Conservation (phyloP, 306 rosid genomes). For the Sphenostylis stenocarpa region DNA sequence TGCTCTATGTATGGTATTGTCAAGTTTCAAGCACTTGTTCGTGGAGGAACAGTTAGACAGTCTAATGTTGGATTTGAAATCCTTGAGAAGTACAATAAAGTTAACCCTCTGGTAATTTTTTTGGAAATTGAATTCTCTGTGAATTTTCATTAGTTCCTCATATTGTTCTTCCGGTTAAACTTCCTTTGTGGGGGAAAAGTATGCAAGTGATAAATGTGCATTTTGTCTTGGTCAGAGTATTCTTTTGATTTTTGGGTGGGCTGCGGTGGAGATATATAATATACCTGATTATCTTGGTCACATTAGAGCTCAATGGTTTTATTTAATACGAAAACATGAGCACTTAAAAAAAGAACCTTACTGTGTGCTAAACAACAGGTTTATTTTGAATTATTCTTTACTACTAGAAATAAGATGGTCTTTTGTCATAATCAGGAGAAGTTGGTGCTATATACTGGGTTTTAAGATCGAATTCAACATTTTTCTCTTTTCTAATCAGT, state of each 20-base stretch:
- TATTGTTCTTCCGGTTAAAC: constrained; percentile 20
- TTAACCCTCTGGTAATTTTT: constrained; percentile 51
- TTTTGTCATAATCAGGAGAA: neutral
- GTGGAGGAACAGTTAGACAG: constrained; percentile 71
- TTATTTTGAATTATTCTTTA: neutral
- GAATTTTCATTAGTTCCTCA: constrained; percentile 11
- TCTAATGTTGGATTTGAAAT: constrained; percentile 70
- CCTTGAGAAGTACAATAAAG: constrained; percentile 48
- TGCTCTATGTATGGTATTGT: constrained; percentile 82
- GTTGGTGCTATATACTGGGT: neutral
- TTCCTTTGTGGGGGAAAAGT: neutral
- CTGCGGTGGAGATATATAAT: neutral
- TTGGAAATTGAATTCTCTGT: neutral
- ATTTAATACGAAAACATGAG: neutral
- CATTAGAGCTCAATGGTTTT: constrained; percentile 2
- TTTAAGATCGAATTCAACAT: neutral
- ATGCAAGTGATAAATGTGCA: neutral
- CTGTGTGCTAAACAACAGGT: neutral
- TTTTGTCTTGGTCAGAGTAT: neutral
- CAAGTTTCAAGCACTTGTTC: constrained; percentile 81
- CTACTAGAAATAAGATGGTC: neutral
- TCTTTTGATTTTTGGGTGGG: neutral
- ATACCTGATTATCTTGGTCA: neutral
- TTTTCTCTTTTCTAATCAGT: neutral
- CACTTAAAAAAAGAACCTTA: neutral